Conservation (phyloP, 805 yeast genomes). For the Metschnikowia lachancei region DNA sequence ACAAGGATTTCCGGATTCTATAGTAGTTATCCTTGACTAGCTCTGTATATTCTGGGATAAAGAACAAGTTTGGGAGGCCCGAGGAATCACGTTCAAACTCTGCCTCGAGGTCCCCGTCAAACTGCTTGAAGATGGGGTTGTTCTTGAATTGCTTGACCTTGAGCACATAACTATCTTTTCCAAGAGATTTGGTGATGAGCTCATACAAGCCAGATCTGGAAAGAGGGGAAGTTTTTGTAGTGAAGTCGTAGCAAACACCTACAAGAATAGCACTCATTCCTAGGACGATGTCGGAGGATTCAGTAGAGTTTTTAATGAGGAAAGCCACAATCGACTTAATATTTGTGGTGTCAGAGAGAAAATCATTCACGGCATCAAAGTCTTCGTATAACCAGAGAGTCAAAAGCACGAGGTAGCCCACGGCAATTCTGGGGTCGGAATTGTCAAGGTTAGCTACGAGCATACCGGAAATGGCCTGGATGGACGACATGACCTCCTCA, state of each 20-base stretch:
- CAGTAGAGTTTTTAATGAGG: conserved; percentile 48
- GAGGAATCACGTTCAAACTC: conserved; percentile 59
- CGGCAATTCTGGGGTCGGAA: conserved; percentile 68
- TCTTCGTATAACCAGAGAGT: conserved; percentile 79
- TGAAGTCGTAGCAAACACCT: conserved; percentile 80
- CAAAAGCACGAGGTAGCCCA: conserved; percentile 74
- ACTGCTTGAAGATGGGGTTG: conserved; percentile 51
- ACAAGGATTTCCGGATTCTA: conserved; percentile 67
- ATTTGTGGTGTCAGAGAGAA: conserved; percentile 65
- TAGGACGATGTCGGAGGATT: conserved; percentile 53
- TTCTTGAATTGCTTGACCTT: conserved; percentile 73
- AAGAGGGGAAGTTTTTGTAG: conserved; percentile 58
- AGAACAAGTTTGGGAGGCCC: conserved; percentile 83
- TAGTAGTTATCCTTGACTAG: conserved; percentile 66
- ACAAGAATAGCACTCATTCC: conserved; percentile 70
- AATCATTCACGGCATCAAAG: conserved; percentile 67
- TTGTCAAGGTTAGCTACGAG: conserved; percentile 60
- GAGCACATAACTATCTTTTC: conserved; percentile 73
- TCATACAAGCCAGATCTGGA: conserved; percentile 58
- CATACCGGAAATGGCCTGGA: conserved; percentile 77
- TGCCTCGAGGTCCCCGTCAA: conserved; percentile 30
- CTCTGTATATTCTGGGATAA: conserved; percentile 60
- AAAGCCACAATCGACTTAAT: conserved; percentile 67
- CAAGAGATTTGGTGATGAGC: conserved; percentile 66
- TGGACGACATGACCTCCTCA: conserved; percentile 66